phyloP scores from a whole-genome alignment of 129 eudicot species.

The Escallonia herrerae region DNA sequence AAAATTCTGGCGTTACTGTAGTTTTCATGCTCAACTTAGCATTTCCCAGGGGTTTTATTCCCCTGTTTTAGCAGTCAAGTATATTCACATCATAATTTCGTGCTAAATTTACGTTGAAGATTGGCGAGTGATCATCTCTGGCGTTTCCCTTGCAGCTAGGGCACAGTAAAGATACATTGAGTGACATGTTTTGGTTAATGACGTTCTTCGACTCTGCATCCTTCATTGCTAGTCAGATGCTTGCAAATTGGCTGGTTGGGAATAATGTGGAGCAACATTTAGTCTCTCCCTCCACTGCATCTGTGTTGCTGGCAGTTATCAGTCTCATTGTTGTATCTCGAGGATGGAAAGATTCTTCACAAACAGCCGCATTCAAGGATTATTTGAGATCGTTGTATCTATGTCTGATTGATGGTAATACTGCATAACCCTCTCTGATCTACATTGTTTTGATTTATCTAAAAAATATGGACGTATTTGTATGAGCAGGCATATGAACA shows the following conservation, averaged over 20 bases:
- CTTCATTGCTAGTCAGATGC: slow-evolving; percentile 68
- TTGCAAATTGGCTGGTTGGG: slow-evolving; percentile 65
- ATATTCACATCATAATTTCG: not conserved
- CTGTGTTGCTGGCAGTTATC: slow-evolving; percentile 49
- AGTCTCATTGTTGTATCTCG: slow-evolving; percentile 34
- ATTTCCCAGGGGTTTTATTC: not conserved
- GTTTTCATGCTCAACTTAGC: too few species aligned
- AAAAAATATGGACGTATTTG: too few species aligned
- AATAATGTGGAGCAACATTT: slow-evolving; percentile 26
- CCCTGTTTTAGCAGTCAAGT: not conserved
- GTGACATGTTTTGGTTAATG: slow-evolving; percentile 95
- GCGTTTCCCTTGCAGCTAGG: slow-evolving; percentile 56
- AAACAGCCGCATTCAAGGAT: slow-evolving; percentile 39
- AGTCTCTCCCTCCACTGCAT: slow-evolving; percentile 44
- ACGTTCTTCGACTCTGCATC: slow-evolving; percentile 69
- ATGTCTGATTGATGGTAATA: slow-evolving; percentile 44
- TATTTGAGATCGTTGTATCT: slow-evolving; percentile 37
- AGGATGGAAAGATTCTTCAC: slow-evolving; percentile 54
- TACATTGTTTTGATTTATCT: too few species aligned
- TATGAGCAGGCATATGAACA: too few species aligned
- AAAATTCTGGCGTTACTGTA: not conserved
- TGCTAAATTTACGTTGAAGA: not conserved
- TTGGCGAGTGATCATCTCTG: slow-evolving; percentile 8
- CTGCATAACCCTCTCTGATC: slow-evolving; percentile 10
- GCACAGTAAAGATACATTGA: slow-evolving; percentile 79